Conservation (phyloP, 805 yeast genomes). For the Wickerhamiella parazyma region DNA sequence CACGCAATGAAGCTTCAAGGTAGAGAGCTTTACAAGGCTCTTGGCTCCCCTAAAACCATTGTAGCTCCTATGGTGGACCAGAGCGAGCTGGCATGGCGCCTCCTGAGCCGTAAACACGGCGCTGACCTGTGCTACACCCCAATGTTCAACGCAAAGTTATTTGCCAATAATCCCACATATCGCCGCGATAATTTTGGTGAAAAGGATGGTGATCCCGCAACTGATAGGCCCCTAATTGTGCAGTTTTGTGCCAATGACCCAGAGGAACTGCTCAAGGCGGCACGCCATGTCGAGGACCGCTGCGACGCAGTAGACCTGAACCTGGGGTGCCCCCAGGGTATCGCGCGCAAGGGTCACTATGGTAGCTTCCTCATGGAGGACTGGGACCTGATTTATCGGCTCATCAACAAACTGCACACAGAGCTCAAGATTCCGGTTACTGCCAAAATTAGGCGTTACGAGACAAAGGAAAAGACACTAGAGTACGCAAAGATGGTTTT, state of each 20-base stretch:
- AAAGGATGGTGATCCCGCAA: constrained; percentile 53
- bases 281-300: constrained; percentile 58
- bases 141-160: constrained; percentile 86
- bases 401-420: constrained; percentile 61
- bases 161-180: constrained; percentile 74
- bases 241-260: constrained; percentile 98
- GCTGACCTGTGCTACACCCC: constrained; percentile 94
- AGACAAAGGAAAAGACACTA: constrained; percentile 68
- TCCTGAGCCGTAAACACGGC: constrained; percentile 73
- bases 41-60: constrained; percentile 67
- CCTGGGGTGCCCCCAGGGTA: constrained; percentile 96
- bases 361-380: constrained; percentile 97
- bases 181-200: constrained; percentile 52
- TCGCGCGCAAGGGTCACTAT: constrained; percentile 86
- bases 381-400: constrained; percentile 65
- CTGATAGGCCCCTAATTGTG: constrained; percentile 78
- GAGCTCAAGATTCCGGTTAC: constrained; percentile 80
- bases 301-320: constrained; percentile 96
- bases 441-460: constrained; percentile 85
- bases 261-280: constrained; percentile 67
- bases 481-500: constrained; percentile 81
- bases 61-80: constrained; percentile 99
- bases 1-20: constrained; percentile 34
- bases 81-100: constrained; percentile 90
- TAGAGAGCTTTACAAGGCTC: constrained; percentile 49